These are phyloP conservation scores for Aphanomyces euteiches DNA, from an alignment of 352 stramenopile species.

Conservation along the genomic window DNA sequence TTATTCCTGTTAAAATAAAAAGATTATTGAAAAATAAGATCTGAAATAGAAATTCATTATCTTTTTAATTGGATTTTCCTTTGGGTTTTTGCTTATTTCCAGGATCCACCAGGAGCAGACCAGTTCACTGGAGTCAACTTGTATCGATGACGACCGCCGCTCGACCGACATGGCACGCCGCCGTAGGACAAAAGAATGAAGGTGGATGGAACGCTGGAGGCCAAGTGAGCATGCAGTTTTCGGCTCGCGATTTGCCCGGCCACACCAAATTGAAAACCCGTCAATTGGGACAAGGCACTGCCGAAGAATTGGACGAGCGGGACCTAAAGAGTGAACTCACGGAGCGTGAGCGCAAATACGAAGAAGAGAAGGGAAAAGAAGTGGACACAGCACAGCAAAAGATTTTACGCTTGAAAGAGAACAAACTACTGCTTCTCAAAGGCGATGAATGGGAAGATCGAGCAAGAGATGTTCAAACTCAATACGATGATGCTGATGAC, in stretches of 20 bases:
- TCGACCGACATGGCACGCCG: slow-evolving; percentile 80
- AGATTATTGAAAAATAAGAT: slow-evolving; percentile 9
- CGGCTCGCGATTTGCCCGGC: slow-evolving; percentile 70
- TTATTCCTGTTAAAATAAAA: background rate
- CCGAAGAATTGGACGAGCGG: slow-evolving; percentile 67
- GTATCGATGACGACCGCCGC: slow-evolving; percentile 76
- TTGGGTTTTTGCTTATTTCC: too few species aligned
- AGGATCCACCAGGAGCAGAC: too few species aligned
- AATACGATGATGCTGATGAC: slow-evolving; percentile 90
- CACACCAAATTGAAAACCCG: slow-evolving; percentile 82
- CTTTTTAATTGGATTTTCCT: too few species aligned
- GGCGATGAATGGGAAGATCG: slow-evolving; percentile 77
- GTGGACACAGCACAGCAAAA: slow-evolving; percentile 81
- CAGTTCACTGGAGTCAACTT: too few species aligned
- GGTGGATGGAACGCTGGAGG: slow-evolving; percentile 81
- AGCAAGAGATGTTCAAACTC: slow-evolving; percentile 84
- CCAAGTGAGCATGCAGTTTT: slow-evolving; percentile 74
- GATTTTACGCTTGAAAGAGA: slow-evolving; percentile 63
- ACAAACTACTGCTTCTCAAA: slow-evolving; percentile 76
- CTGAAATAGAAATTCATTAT: background rate
- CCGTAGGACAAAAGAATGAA: slow-evolving; percentile 82
- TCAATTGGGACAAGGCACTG: slow-evolving; percentile 78
- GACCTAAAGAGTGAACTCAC: slow-evolving; percentile 75
- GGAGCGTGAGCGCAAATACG: slow-evolving; percentile 66
- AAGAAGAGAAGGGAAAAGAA: slow-evolving; percentile 67